Base-by-base conservation (phyloP, 1,139 yeast genomes). In the Blastobotrys malaysiensis region DNA sequence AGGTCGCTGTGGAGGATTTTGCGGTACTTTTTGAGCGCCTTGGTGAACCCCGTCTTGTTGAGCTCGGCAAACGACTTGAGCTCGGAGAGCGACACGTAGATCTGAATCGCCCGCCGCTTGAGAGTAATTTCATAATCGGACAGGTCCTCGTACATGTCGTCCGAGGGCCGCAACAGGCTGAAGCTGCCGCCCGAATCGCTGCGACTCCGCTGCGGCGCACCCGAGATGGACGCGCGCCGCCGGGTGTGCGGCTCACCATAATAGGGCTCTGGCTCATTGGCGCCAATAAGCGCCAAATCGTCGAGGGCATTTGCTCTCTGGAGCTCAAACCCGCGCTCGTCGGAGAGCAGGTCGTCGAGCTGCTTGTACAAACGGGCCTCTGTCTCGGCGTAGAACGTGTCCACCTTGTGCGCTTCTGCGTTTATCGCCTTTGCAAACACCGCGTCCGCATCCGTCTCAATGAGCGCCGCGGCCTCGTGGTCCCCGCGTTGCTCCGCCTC, bases 21-120 rank as follows among this genome's bases (percentile, higher is more conserved):
- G 71, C 91, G 97, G 68, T 88, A 91, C 73, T 91, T 91, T 68
- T 91, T 91, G 62, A 90, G 77, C 50, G 90, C 91, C 71, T 91
- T 91, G 48, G 87, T 80, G 71, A 91, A 88, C 5, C 97, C 98
- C 36, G 95, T 88, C 61, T 79, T 79, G 74, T 91, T 91, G 62
- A 91, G 76, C 65, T 89, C 96, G 52, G 87, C 77, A 67, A 74
- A 91, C 11, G 95, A 87, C 64, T 86, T 84, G 62, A 91, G 77
- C 69, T 91, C 97, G n/a, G 90, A 84, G 43, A 90, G 74, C 21
- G 82, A 76, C 9, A 93, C 91, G 72, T 82, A 91, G 49, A 84
- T 71, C 11, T 83, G 78, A 46, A 84, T 79, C 3, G 86, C 70
- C 55, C 89, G 77, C 66, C 85, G 84, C 68, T 84, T 86, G 62